Evolutionary conservation across 805 yeast species (phyloP).

Genomic region (Metschnikowia shivogae): DNA sequence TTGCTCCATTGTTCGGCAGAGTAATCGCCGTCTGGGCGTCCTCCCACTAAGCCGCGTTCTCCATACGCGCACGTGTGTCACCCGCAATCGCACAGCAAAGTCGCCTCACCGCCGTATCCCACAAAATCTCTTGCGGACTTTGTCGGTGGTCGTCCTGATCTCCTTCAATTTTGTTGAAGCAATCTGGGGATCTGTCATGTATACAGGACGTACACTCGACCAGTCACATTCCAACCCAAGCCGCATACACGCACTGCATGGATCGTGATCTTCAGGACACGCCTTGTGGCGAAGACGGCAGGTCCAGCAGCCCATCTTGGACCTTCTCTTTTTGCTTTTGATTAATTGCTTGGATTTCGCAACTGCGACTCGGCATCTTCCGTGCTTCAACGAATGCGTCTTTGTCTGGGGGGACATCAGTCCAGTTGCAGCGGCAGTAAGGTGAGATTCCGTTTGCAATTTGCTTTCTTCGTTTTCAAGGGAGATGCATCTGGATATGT

Average conservation of each 20-base stretch:
- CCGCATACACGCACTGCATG: slow-evolving; percentile 15
- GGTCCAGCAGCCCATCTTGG: slow-evolving; percentile 18
- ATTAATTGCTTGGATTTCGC: too few relatives aligned
- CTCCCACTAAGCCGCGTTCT: too few relatives aligned
- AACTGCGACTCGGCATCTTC: too few relatives aligned
- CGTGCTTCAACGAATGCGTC: too few relatives aligned
- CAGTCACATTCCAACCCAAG: slow-evolving; percentile 15
- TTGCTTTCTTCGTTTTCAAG: not conserved
- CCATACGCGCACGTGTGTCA: too few relatives aligned
- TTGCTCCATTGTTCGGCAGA: too few relatives aligned
- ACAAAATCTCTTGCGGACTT: slow-evolving; percentile 5
- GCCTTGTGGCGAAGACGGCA: slow-evolving; percentile 20
- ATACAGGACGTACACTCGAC: slow-evolving; percentile 11
- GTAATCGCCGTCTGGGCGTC: too few relatives aligned
- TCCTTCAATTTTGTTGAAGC: slow-evolving; percentile 5
- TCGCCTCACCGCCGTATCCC: not conserved
- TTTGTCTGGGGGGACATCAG: too few relatives aligned
- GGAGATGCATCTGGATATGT: slow-evolving; percentile 3
- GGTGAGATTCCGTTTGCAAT: too few relatives aligned
- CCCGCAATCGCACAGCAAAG: too few relatives aligned
- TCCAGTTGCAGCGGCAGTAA: too few relatives aligned
- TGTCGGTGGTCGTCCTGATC: slow-evolving; percentile 9
- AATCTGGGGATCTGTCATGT: slow-evolving; percentile 11
- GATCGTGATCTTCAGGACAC: slow-evolving; percentile 16
- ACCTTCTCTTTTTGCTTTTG: slow-evolving; percentile 5